Conservation (phyloP, 345 rosid species). For the Hibiscus syriacus region DNA sequence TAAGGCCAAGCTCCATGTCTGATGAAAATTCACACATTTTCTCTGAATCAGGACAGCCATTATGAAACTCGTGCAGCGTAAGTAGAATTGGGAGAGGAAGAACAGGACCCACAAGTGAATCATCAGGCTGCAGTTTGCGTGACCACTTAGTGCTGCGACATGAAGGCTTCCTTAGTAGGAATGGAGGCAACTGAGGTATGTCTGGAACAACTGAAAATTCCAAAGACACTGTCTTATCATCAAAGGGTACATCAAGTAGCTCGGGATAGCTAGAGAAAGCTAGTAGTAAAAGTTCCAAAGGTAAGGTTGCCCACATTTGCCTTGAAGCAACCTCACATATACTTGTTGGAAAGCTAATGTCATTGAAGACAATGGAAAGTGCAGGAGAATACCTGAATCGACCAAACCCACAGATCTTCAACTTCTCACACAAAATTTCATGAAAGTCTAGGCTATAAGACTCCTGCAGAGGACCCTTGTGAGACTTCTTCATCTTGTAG, state of each 20-base stretch:
- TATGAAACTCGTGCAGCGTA: conserved; percentile 36
- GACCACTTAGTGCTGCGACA: conserved; percentile 52
- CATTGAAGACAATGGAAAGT: conserved; percentile 31
- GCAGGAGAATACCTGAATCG: conserved; percentile 35
- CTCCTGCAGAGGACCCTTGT: conserved; percentile 1
- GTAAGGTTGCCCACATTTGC: conserved; percentile 57
- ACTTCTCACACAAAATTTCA: conserved; percentile 43
- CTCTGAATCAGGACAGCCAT: conserved; percentile 32
- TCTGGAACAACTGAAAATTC: conserved; percentile 62
- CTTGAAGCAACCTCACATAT: conserved; percentile 44
- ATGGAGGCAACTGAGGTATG: conserved; percentile 53
- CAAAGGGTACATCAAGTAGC: conserved; percentile 31
- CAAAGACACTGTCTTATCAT: conserved; percentile 34
- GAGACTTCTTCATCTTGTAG: not conserved
- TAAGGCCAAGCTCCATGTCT: conserved; percentile 28
- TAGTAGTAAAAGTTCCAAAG: conserved; percentile 42
- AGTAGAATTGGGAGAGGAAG: conserved; percentile 49
- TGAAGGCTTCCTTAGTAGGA: conserved; percentile 47
- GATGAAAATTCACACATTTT: conserved; percentile 30
- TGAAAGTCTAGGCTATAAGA: conserved; percentile 32
- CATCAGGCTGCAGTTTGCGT: conserved; percentile 27
- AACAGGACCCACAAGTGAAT: conserved; percentile 54
- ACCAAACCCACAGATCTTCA: conserved; percentile 41
- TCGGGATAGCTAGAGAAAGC: conserved; percentile 65
- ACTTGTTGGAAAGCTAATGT: conserved; percentile 42